Evolutionary conservation across 805 yeast species (phyloP), one percentile per base, ranked within the genome.

Genomic region (Nakazawaea sp.): DNA sequence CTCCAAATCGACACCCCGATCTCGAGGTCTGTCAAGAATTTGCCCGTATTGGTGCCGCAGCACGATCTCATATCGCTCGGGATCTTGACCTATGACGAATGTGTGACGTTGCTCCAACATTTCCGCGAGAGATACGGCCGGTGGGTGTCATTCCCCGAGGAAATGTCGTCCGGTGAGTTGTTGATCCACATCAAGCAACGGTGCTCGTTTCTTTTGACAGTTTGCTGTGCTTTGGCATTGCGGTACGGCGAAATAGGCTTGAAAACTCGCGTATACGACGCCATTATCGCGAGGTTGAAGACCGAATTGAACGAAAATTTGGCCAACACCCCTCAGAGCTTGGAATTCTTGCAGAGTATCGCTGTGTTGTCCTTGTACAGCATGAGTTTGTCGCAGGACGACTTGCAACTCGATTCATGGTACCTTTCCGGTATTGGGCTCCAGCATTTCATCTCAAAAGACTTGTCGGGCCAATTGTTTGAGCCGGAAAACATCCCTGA

Each of bases 141-240:
- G 21, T 84, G 94, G 94, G 76, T 81, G 3, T 75, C 83, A 37
- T 75, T 83, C 35, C 87, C 89, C 0, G 68, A 69, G 21, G 61
- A 60, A 11, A 50, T 70, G 25, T 51, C 76, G 4, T 66, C 79
- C 0, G 68, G 60, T 15, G 61, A 59, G 25, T 58, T 83, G 17
- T 59, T 81, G 8, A 67, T 62, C 4, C 54, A 69, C 24, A 63
- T 82, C 29, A 52, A 75, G 27, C 42, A 50, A 18, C 63, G 67
- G 27, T 76, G 84, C 16, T 76, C 89, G 1, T 58, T 84, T 27
- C 59, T 84, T n/a, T 56, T 83, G 12, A 78, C 86, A 1, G 67
- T 78, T 0, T 75, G 83, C 41, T 81, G 88, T 51, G 64, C 77
- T 17, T 62, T 82, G 4, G 68, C 85, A 0, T 55, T 82, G 30